phyloP scores from a whole-genome alignment of 116 monocot genomes.

The Dioscorea cayenensis region DNA sequence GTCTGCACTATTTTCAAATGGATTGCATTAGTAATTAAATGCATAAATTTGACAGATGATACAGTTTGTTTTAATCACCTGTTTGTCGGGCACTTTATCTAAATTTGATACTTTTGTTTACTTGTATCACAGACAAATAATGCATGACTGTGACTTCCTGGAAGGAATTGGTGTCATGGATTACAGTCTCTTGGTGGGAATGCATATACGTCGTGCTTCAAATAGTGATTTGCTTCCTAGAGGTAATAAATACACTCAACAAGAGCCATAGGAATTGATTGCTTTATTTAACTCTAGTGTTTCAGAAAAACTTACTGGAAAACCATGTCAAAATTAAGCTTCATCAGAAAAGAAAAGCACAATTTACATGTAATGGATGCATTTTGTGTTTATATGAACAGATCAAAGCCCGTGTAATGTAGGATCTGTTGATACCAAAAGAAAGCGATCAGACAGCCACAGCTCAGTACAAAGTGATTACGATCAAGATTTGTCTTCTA shows the following conservation, averaged over 20 bases:
- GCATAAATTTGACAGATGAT: no score
- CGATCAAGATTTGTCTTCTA: background rate
- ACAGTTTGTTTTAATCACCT: no score
- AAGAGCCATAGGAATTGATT: background rate
- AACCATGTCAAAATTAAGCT: background rate
- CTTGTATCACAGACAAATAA: conserved; percentile 17
- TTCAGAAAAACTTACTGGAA: no score
- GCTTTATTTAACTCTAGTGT: no score
- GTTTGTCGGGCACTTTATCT: no score
- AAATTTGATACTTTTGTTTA: background rate
- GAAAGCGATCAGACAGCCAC: background rate
- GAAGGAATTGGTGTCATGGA: conserved; percentile 32
- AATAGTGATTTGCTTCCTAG: background rate
- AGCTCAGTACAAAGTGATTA: background rate
- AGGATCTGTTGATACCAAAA: background rate
- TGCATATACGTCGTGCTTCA: conserved; percentile 13
- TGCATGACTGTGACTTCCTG: conserved; percentile 35
- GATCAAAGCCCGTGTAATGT: background rate
- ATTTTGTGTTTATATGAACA: background rate
- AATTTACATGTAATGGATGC: background rate
- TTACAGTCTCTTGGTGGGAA: conserved; percentile 34
- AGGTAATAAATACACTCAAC: background rate
- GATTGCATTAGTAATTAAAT: no score
- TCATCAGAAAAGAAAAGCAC: background rate
- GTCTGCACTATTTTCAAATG: no score